A percentile compares a stretch with the other conserved stretches of the same genome.
Conservation (phyloP, 129 eudicot genomes). For the Escallonia rubra region DNA sequence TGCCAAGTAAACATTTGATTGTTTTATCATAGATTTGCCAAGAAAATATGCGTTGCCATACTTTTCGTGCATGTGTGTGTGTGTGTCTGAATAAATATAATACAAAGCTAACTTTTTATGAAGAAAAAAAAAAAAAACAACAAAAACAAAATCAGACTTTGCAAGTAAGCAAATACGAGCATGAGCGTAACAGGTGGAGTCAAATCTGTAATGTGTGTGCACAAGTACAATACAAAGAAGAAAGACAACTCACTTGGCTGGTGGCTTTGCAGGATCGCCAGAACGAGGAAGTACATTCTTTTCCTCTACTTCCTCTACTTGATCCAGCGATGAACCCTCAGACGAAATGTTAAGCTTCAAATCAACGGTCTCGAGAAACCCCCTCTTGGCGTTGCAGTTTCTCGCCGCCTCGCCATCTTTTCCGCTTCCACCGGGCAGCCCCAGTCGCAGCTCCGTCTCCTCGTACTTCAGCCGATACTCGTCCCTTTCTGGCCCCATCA, state of each 20-base stretch:
- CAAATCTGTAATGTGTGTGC: not conserved
- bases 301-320: constrained; percentile 18
- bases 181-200: not conserved
- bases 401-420: constrained; percentile 11
- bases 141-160: not conserved
- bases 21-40: no score
- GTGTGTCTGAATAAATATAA: not conserved
- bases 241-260: constrained; percentile 62
- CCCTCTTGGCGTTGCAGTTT: constrained; percentile 63
- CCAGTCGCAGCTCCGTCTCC: constrained; percentile 16
- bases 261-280: constrained; percentile 40
- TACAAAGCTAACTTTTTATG: not conserved
- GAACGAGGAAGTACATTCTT: constrained; percentile 1
- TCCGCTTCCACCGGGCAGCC: constrained; percentile 10
- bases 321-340: constrained; percentile 33
- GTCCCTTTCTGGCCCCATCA: no score
- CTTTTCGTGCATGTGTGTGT: no score
- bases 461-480: not conserved
- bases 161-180: not conserved
- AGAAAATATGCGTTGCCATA: no score
- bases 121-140: not conserved
- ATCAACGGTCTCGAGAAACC: constrained; percentile 89
- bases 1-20: no score
- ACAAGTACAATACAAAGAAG: not conserved
- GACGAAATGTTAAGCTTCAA: constrained; percentile 67